These are phyloP conservation scores for Ophiostoma angusticollis DNA, from an alignment of 2,329 filamentous ascomycete genomes.

Conservation along the genomic window DNA sequence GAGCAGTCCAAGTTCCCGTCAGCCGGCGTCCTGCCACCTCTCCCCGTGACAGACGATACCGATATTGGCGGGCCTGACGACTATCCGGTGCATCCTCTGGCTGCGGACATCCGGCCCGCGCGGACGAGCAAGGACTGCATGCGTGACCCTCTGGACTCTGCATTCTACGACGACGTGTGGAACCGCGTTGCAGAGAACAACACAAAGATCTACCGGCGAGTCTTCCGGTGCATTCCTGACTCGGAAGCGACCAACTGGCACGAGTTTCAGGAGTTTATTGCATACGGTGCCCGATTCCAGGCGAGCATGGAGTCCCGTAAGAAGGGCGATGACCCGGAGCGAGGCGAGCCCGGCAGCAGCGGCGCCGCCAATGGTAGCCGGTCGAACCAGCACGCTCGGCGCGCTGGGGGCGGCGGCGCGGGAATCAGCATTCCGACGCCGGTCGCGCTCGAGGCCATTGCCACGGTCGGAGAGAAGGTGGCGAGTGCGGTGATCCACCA, in stretches of 20 bases:
- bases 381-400: constrained; percentile 16
- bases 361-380: neutral
- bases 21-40: constrained; percentile 54
- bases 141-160: constrained; percentile 70
- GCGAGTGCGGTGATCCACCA: constrained; percentile 12
- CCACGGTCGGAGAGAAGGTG: constrained; percentile 24
- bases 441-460: constrained; percentile 21
- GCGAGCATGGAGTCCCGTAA: constrained; percentile 49
- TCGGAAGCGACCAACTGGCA: constrained; percentile 88
- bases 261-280: constrained; percentile 74
- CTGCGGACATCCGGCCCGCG: constrained; percentile 59
- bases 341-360: constrained; percentile 4
- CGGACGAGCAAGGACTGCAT: constrained; percentile 83
- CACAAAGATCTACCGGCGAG: constrained; percentile 81
- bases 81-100: constrained; percentile 37
- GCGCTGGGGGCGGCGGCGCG: constrained; percentile 18
- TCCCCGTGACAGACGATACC: constrained; percentile 62
- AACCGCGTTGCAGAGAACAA: constrained; percentile 81
- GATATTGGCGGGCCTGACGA: constrained; percentile 62
- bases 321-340: constrained; percentile 35
- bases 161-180: constrained; percentile 84
- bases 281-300: constrained; percentile 66
- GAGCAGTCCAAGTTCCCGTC: constrained; percentile 51
- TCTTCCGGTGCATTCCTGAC: constrained; percentile 95
- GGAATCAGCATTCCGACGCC: constrained; percentile 32